These are phyloP conservation scores for Sporisorium iseilematis-ciliati DNA, from an alignment of 1,284 basidiomycete genomes.

Conservation along the genomic window DNA sequence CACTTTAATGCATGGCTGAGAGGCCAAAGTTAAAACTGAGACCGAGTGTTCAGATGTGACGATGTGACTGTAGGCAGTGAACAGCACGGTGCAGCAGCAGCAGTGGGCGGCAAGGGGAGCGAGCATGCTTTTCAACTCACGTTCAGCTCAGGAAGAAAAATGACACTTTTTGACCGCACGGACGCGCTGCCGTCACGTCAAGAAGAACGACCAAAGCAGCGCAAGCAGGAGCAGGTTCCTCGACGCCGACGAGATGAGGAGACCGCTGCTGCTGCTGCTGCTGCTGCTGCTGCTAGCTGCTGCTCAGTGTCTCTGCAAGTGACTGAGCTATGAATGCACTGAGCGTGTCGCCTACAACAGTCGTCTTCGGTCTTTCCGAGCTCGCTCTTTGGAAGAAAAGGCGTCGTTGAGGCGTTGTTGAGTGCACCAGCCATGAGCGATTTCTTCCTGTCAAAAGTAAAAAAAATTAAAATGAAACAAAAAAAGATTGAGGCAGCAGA, in stretches of 20 bases:
- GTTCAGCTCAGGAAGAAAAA: no score
- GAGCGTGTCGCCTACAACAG: no score
- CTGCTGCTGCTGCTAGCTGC: no score
- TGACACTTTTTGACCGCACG: background rate
- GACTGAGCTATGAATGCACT: no score
- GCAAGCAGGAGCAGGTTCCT: no score
- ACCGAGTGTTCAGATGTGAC: background rate
- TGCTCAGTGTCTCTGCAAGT: no score
- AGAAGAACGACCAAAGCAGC: no score
- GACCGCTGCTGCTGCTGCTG: no score
- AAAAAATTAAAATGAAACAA: background rate
- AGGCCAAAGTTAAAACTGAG: background rate
- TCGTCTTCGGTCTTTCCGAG: conserved; percentile 3
- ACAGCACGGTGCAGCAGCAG: background rate
- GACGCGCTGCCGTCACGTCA: background rate
- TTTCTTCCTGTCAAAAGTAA: background rate
- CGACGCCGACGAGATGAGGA: no score
- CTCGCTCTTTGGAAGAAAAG: conserved; percentile 1
- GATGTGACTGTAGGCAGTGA: background rate
- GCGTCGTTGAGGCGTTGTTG: background rate
- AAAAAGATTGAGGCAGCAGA: background rate
- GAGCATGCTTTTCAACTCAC: no score
- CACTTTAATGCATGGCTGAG: no score
- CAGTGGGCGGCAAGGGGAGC: no score
- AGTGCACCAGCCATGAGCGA: background rate